Conservation (phyloP, 176 grass and related monocot species). For the Cocos nucifera region DNA sequence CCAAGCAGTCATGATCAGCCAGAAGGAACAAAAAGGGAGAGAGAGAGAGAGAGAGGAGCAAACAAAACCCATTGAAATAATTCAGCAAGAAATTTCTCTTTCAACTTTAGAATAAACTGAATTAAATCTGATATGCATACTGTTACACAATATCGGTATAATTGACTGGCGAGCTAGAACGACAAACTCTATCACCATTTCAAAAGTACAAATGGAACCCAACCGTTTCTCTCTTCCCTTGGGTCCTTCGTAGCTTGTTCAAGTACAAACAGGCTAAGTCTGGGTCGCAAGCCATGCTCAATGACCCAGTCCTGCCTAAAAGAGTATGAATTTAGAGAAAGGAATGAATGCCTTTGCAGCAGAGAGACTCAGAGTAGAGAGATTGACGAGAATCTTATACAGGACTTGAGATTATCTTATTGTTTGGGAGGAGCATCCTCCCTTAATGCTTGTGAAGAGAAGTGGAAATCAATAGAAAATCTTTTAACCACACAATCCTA, state of each 20-base stretch:
- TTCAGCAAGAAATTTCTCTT: neutral
- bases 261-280: neutral
- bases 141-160: neutral
- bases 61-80: neutral
- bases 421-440: no score
- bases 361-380: no score
- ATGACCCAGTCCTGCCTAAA: no score
- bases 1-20: neutral
- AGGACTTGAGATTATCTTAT: no score
- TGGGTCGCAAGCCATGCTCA: no score
- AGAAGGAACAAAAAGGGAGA: neutral
- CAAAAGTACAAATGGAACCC: neutral
- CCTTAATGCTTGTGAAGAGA: no score
- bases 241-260: neutral
- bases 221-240: neutral
- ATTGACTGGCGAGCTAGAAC: neutral
- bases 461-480: no score
- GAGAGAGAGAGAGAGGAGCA: neutral
- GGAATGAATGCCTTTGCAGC: no score
- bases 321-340: no score
- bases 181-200: neutral
- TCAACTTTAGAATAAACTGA: constrained; percentile 6
- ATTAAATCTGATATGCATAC: neutral
- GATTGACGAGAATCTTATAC: no score
- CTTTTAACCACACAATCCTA: no score